These are phyloP conservation scores for Ustulina deusta DNA, from an alignment of 2,329 filamentous ascomycete species.

Conservation along the genomic window DNA sequence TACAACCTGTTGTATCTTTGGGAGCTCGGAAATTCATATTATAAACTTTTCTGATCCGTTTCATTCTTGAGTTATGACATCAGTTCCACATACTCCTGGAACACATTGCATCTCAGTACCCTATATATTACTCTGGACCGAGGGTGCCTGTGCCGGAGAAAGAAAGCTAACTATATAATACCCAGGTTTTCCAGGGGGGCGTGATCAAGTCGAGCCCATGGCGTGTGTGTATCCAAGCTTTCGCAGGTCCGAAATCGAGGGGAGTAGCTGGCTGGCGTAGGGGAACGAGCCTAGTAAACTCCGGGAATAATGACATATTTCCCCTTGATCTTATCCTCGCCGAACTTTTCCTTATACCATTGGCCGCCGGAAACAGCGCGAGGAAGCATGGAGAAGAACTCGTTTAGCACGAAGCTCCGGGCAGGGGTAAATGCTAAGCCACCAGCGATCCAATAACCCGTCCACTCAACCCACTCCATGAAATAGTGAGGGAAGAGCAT, in stretches of 20 bases:
- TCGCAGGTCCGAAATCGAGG: background rate
- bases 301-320: conserved; percentile 77
- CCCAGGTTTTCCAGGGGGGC: background rate
- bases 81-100: background rate
- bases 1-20: background rate
- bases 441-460: conserved; percentile 84
- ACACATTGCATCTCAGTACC: background rate
- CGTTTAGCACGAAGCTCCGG: conserved; percentile 84
- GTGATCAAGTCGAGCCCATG: background rate
- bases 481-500: conserved; percentile 94
- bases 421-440: conserved; percentile 78
- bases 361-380: conserved; percentile 81
- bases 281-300: conserved; percentile 41
- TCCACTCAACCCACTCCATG: conserved; percentile 98
- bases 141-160: no score
- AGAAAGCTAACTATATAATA: background rate
- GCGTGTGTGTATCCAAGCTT: background rate
- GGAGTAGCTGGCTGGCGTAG: background rate
- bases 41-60: background rate
- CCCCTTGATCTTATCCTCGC: conserved; percentile 79
- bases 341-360: conserved; percentile 93
- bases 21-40: background rate
- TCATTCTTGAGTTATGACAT: background rate
- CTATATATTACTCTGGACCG: background rate
- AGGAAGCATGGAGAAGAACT: conserved; percentile 90